A percentile compares a stretch with the other conserved stretches of the same genome.
Conservation (phyloP, 1,284 basidiomycete species). For the Puccinia hordei region DNA sequence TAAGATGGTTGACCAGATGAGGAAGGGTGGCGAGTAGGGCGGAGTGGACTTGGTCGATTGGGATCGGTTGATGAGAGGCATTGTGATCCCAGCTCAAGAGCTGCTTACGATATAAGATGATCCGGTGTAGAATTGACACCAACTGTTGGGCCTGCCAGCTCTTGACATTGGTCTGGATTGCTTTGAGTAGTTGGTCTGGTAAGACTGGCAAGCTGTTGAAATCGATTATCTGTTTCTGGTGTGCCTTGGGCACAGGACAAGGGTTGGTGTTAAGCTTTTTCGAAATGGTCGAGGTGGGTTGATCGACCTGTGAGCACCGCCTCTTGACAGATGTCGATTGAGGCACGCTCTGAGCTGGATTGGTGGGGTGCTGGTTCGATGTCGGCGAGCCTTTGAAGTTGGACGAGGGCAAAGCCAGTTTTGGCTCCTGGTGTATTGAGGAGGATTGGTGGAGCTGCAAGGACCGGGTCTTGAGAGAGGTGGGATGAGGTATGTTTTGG, state of each 20-base stretch:
- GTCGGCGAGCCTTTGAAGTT: too few relatives aligned
- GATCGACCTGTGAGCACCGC: background rate
- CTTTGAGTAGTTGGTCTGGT: too few relatives aligned
- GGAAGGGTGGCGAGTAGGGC: background rate
- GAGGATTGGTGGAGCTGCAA: too few relatives aligned
- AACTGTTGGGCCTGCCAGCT: background rate
- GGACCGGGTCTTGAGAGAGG: too few relatives aligned
- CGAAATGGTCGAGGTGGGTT: background rate
- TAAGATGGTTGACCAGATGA: background rate
- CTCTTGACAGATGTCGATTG: background rate
- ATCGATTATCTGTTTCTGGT: background rate
- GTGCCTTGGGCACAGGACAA: too few relatives aligned
- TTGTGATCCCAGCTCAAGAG: background rate
- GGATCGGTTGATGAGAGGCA: background rate
- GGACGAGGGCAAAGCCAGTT: too few relatives aligned
- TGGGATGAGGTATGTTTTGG: too few relatives aligned
- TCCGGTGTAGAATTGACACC: background rate
- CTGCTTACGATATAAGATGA: background rate
- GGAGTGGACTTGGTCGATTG: background rate
- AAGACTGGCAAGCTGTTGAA: background rate
- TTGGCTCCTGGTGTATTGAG: too few relatives aligned
- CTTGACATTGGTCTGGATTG: background rate
- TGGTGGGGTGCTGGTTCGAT: too few relatives aligned
- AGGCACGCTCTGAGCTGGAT: background rate
- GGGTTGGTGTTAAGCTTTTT: background rate